These are phyloP conservation scores for Cryptosporidium viatorum DNA, from an alignment of 169 alveolate species.

Conservation along the genomic window DNA sequence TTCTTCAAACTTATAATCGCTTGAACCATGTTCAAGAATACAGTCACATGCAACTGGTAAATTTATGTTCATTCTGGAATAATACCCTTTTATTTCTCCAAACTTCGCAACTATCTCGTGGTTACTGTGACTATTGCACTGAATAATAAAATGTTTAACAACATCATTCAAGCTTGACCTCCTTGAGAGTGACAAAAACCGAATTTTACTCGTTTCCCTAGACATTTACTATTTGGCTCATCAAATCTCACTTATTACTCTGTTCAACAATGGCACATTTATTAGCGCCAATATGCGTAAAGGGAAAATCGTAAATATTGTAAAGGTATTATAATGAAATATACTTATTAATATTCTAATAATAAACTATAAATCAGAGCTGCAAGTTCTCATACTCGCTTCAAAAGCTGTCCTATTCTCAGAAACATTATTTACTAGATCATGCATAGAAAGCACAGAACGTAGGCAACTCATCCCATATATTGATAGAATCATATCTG, in stretches of 20 bases:
- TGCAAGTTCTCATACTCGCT: slow-evolving; percentile 70
- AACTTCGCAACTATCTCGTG: slow-evolving; percentile 58
- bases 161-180: slow-evolving; percentile 16
- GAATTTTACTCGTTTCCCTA: slow-evolving; percentile 74
- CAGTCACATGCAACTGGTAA: slow-evolving; percentile 74
- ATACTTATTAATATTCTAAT: background rate
- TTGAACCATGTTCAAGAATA: slow-evolving; percentile 70
- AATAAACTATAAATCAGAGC: background rate
- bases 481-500: slow-evolving; percentile 93
- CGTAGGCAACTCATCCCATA: slow-evolving; percentile 93
- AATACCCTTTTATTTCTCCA: slow-evolving; percentile 67
- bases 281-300: background rate
- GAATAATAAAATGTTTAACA: slow-evolving; percentile 43
- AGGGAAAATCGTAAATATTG: background rate
- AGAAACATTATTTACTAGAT: slow-evolving; percentile 94
- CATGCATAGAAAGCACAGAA: slow-evolving; percentile 94
- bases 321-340: background rate
- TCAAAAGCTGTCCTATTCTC: slow-evolving; percentile 85
- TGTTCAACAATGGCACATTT: background rate
- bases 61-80: slow-evolving; percentile 37
- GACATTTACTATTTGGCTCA: slow-evolving; percentile 75
- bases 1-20: slow-evolving; percentile 70
- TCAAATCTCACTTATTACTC: slow-evolving; percentile 18
- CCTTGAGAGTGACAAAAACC: slow-evolving; percentile 58
- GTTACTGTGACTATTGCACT: slow-evolving; percentile 29